Percentiles rank a stretch among this genome's conserved stretches.
Evolutionary conservation across 2,329 filamentous ascomycete genomes (phyloP).

Genomic region (Aspergillus neoniger): DNA sequence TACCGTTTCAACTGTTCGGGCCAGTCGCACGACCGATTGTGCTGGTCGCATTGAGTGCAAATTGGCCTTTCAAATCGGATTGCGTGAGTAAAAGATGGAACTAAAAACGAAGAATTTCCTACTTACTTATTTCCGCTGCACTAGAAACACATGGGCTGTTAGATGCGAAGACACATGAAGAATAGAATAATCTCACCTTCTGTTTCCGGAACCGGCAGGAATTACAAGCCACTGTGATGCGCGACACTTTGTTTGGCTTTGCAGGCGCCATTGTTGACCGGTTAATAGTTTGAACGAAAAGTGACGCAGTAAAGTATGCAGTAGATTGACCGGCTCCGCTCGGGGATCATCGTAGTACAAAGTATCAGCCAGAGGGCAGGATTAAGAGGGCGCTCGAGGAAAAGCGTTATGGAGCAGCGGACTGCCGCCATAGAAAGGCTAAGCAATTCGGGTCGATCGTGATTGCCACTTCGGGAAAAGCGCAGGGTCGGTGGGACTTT

Average conservation of each 20-base stretch:
- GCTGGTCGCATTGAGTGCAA: slow-evolving; percentile 39
- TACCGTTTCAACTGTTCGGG: slow-evolving; percentile 43
- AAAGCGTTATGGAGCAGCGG: not conserved
- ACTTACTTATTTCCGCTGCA: slow-evolving; percentile 44
- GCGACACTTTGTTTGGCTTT: slow-evolving; percentile 31
- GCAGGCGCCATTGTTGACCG: slow-evolving; percentile 10
- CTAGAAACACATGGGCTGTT: slow-evolving; percentile 13
- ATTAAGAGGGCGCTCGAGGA: not conserved
- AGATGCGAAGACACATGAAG: not conserved
- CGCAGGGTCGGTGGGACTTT: not conserved
- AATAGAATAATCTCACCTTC: slow-evolving; percentile 33
- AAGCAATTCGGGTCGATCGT: not conserved
- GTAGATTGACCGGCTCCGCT: not conserved
- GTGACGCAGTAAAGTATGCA: not conserved
- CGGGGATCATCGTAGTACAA: not conserved
- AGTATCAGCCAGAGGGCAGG: not conserved
- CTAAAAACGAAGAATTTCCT: slow-evolving; percentile 6
- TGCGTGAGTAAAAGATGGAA: slow-evolving; percentile 5
- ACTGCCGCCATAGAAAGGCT: slow-evolving; percentile 27
- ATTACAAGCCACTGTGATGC: slow-evolving; percentile 46
- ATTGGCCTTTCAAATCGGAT: slow-evolving; percentile 30
- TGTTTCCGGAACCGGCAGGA: slow-evolving; percentile 46
- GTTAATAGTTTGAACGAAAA: slow-evolving; percentile 1
- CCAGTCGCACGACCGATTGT: slow-evolving; percentile 40
- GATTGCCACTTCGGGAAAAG: slow-evolving; percentile 3